Percentiles rank a stretch among this genome's conserved stretches.
Evolutionary conservation across 805 yeast genomes (phyloP).

Genomic region (Yamadazyma philogaea): DNA sequence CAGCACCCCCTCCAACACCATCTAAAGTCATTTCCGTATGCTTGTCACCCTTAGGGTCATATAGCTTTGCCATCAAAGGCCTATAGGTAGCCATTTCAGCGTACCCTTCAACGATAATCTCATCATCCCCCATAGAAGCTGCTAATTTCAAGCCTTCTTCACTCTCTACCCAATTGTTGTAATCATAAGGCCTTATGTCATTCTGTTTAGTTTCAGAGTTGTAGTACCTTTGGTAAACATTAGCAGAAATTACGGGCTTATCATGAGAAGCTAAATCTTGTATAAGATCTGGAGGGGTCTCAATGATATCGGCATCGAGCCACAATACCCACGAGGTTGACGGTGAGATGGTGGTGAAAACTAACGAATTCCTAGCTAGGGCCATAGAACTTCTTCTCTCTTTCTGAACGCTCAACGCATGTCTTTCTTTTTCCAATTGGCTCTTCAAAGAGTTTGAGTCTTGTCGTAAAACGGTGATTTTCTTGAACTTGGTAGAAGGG

Average conservation of each 20-base stretch:
- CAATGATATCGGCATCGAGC: conserved; percentile 94
- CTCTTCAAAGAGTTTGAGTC: conserved; percentile 74
- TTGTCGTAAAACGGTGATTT: conserved; percentile 86
- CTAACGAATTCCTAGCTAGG: conserved; percentile 84
- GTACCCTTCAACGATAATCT: conserved; percentile 93
- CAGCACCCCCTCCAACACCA: conserved; percentile 98
- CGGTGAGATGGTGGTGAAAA: conserved; percentile 86
- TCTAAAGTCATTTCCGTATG: conserved; percentile 79
- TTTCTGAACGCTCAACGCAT: conserved; percentile 81
- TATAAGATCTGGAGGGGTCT: conserved; percentile 76
- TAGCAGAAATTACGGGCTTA: conserved; percentile 86
- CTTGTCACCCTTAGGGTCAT: conserved; percentile 60
- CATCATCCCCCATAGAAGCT: conserved; percentile 71
- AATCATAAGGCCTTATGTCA: conserved; percentile 84
- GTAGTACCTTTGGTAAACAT: conserved; percentile 81
- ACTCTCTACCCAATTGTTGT: conserved; percentile 89
- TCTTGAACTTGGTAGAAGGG: conserved; percentile 65
- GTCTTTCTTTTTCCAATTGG: conserved; percentile 85
- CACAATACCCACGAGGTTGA: conserved; percentile 93
- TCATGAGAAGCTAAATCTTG: conserved; percentile 86
- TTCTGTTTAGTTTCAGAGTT: conserved; percentile 55
- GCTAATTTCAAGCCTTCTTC: conserved; percentile 81
- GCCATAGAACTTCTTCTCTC: conserved; percentile 91
- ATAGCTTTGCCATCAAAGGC: conserved; percentile 88
- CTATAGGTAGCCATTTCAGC: conserved; percentile 90